phyloP scores from a whole-genome alignment of 495 filamentous ascomycete genomes.

The Penicillium pulvis region DNA sequence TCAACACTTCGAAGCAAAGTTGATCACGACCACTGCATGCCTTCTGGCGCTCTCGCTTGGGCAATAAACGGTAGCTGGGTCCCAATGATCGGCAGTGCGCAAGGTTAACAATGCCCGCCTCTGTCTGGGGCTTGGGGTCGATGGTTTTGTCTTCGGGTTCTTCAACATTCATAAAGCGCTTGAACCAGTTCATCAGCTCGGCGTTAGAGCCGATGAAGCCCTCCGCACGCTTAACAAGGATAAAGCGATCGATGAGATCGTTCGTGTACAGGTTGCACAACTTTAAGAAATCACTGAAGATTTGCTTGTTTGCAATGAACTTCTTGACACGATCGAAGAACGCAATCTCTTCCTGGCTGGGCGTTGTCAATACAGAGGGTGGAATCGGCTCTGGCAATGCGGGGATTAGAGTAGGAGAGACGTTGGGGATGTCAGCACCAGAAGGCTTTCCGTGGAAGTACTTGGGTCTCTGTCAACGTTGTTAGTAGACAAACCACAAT shows the following conservation, averaged over 20 bases:
- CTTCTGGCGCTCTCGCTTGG: conserved; percentile 83
- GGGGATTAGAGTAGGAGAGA: conserved; percentile 86
- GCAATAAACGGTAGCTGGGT: conserved; percentile 91
- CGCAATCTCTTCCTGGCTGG: conserved; percentile 77
- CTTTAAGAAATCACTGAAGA: conserved; percentile 93
- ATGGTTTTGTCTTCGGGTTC: conserved; percentile 73
- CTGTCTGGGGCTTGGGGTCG: conserved; percentile 72
- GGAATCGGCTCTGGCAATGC: conserved; percentile 82
- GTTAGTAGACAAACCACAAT: not conserved
- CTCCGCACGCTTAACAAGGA: conserved; percentile 77
- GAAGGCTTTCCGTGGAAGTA: conserved; percentile 62
- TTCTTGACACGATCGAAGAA: conserved; percentile 99
- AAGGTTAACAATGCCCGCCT: conserved; percentile 75
- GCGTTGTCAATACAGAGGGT: conserved; percentile 58
- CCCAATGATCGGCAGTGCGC: conserved; percentile 92
- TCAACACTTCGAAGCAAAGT: conserved; percentile 86
- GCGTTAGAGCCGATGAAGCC: conserved; percentile 85
- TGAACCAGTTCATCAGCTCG: conserved; percentile 86
- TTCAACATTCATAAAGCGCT: conserved; percentile 70
- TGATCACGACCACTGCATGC: conserved; percentile 91
- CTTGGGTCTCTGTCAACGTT: conserved; percentile 59
- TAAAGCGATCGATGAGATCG: conserved; percentile 80
- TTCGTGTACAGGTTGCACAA: conserved; percentile 91
- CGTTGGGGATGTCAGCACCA: conserved; percentile 63
- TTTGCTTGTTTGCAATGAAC: conserved; percentile 86